Evolutionary conservation across 1,284 basidiomycete genomes (phyloP).

Genomic region (Sphaerobolus stellatus): DNA sequence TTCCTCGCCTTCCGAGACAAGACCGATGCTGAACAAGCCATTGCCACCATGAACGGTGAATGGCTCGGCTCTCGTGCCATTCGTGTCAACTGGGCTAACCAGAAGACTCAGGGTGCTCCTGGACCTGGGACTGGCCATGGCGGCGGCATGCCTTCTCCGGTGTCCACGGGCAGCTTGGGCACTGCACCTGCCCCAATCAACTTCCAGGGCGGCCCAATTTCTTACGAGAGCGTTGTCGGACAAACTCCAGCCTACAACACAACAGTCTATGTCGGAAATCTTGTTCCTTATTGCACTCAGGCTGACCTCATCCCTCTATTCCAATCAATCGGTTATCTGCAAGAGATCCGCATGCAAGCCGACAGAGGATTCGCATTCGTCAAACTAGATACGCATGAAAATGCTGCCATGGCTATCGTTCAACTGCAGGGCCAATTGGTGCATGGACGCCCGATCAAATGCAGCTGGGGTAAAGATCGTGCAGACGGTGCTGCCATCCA

Average conservation of each 20-base stretch:
- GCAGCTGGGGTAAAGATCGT: constrained; percentile 97
- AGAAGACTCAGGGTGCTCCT: constrained; percentile 82
- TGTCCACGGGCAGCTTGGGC: constrained; percentile 40
- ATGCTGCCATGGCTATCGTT: constrained; percentile 95
- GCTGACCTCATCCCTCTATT: constrained; percentile 95
- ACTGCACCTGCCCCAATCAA: constrained; percentile 77
- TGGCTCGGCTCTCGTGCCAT: constrained; percentile 98
- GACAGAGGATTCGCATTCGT: constrained; percentile 98
- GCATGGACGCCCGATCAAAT: constrained; percentile 94
- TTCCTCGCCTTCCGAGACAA: constrained; percentile 95
- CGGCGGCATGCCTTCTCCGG: constrained; percentile 40
- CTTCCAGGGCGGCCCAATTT: constrained; percentile 81
- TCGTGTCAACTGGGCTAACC: constrained; percentile 99
- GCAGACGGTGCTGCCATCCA: constrained; percentile 61
- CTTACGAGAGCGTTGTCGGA: constrained; percentile 84
- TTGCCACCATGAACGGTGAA: constrained; percentile 98
- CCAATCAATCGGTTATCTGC: constrained; percentile 95
- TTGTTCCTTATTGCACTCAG: constrained; percentile 93
- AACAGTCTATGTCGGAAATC: constrained; percentile 97
- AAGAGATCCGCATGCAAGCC: constrained; percentile 97
- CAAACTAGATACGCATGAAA: constrained; percentile 96
- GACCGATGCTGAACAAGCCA: constrained; percentile 96
- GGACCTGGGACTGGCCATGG: constrained; percentile 30
- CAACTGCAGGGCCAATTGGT: constrained; percentile 94
- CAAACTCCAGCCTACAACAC: constrained; percentile 91